Evolutionary conservation across 371 early-diverging fungal genomes (phyloP).

Genomic region (Actinomucor elegans): DNA sequence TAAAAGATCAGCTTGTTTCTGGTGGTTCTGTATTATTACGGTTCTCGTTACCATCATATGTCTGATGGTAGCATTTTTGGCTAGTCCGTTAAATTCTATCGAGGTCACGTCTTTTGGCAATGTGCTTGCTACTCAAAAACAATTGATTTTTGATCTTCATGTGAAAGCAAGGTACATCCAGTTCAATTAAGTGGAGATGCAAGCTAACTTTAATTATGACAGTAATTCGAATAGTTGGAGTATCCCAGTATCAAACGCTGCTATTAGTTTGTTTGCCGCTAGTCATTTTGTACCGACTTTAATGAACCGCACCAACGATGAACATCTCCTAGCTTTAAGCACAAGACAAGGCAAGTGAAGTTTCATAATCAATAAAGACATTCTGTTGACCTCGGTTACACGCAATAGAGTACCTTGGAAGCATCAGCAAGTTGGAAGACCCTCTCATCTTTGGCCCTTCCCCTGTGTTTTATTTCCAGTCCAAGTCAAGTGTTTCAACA

Average conservation of each 20-base stretch:
- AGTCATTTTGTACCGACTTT: conserved; percentile 25
- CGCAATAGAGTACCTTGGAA: conserved; percentile 16
- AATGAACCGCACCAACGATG: background rate
- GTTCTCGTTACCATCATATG: conserved; percentile 13
- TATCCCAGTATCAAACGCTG: conserved; percentile 38
- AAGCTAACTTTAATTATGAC: background rate
- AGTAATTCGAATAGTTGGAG: conserved; percentile 49
- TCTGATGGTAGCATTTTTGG: conserved; percentile 14
- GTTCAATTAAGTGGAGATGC: background rate
- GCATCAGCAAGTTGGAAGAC: conserved; percentile 14
- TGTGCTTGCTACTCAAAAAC: conserved; percentile 63
- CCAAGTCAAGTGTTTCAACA: conserved; percentile 35
- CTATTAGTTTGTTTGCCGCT: conserved; percentile 23
- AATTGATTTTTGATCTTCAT: conserved; percentile 56
- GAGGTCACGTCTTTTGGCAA: conserved; percentile 48
- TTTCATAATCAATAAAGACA: background rate
- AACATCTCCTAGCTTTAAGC: too few species aligned
- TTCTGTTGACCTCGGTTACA: background rate
- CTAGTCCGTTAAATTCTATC: conserved; percentile 30
- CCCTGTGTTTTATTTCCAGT: conserved; percentile 22
- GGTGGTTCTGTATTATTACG: conserved; percentile 1
- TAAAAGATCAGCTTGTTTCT: background rate
- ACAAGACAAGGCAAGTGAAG: conserved; percentile 1
- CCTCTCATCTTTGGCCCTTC: conserved; percentile 36
- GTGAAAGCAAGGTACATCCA: conserved; percentile 29